Evolutionary conservation across 1,284 basidiomycete genomes (phyloP).

Genomic region (Marasmius oreades): DNA sequence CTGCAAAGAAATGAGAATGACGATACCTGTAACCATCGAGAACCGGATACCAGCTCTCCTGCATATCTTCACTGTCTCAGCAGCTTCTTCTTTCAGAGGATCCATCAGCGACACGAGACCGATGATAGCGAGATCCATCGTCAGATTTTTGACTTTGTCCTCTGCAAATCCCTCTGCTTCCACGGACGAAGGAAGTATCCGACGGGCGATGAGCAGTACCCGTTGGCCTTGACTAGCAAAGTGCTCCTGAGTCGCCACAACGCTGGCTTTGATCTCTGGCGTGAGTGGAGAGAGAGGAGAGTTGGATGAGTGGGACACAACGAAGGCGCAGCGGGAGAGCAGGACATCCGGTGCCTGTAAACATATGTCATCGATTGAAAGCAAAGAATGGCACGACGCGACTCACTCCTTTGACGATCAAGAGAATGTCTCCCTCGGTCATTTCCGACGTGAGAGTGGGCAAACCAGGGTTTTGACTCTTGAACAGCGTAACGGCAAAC

Average conservation of each 20-base stretch:
- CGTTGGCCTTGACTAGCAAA: slow-evolving; percentile 58
- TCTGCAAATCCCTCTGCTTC: slow-evolving; percentile 34
- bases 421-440: slow-evolving; percentile 30
- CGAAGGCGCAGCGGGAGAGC: slow-evolving; percentile 41
- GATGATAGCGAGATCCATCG: slow-evolving; percentile 49
- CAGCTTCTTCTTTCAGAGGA: slow-evolving; percentile 58
- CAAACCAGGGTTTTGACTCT: slow-evolving; percentile 16
- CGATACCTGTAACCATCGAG: slow-evolving; percentile 67
- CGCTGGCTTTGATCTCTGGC: slow-evolving; percentile 26
- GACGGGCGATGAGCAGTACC: slow-evolving; percentile 46
- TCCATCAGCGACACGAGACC: slow-evolving; percentile 66
- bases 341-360: slow-evolving; percentile 49
- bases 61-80: slow-evolving; percentile 45
- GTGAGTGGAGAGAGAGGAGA: slow-evolving; percentile 27
- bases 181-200: slow-evolving; percentile 28
- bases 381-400: not conserved
- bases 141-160: slow-evolving; percentile 31
- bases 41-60: slow-evolving; percentile 62
- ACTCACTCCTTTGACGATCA: slow-evolving; percentile 46
- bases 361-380: not conserved
- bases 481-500: slow-evolving; percentile 47
- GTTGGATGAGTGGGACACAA: slow-evolving; percentile 31
- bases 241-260: slow-evolving; percentile 41
- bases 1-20: slow-evolving; percentile 13
- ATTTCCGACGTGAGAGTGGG: slow-evolving; percentile 30